Base-by-base conservation (phyloP, 225 moss, liverwort and hornwort species). In the Straminergon stramineum region DNA sequence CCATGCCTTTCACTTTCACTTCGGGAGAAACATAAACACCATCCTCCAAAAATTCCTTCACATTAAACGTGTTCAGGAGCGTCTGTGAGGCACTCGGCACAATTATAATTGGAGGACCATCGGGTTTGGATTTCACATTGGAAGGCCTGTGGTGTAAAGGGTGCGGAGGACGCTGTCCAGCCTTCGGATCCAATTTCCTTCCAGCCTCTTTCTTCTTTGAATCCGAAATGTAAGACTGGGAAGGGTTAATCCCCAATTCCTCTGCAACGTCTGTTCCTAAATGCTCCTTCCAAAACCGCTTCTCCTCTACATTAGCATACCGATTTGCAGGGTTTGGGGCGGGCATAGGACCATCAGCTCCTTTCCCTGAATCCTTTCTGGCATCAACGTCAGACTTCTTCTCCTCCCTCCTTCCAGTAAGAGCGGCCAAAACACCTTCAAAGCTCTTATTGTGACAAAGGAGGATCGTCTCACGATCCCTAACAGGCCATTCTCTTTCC, bases 31-130 rank as follows among this genome's bases (percentile, higher is more conserved):
- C 81, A 84, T 99, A 99, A 56, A 96, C 55, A 70, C 95, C 96
- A 89, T 97, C 97, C 86, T 99, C 99, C 43, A 99, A 91, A 91
- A 97, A 97, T 70, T 99, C 99, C 85, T 97, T 99, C 77, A 95
- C 99, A 86, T 99, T 99, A 89, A 95, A 99, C 18, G 97, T 97
- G 90, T 99, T 99, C 20, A 99, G 89, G 87, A 99, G 93, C 27
- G 99, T 99, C 91, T 99, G 99, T 37, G 99, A 97, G 65, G 99
- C 99, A 90, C 97, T 97, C 61, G 99, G 99, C 90, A 99, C 99
- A 77, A 99, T 93, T 27, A 99, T 99, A 37, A 99, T 97, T 37
- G 99, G 99, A 75, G 96, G 97, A 58, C 99, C 97, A 73, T 96
- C 99, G 10, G 96, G 93, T 84, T 95, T 96, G 56, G 89, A 86